phyloP scores from a whole-genome alignment of 176 grass and related monocot species.

The Tuctoria greenei region DNA sequence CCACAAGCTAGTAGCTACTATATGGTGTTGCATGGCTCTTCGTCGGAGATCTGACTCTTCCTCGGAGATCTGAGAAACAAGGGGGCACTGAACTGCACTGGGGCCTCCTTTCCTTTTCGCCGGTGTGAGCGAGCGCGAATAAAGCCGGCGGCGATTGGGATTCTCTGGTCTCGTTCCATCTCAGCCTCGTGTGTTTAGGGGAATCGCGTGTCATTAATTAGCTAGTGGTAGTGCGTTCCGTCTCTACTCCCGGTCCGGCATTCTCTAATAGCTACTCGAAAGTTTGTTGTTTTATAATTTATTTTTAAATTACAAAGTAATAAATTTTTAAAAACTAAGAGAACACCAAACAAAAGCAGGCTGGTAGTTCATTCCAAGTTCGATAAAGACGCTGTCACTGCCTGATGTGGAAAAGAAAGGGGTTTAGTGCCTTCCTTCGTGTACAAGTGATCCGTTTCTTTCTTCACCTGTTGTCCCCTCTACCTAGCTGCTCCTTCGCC shows the following conservation, averaged over 20 bases:
- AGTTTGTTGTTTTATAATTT: too few relatives aligned
- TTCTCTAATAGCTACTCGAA: too few relatives aligned
- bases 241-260: background rate
- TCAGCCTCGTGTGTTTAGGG: background rate
- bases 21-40: conserved; percentile 24
- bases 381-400: conserved; percentile 48
- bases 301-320: too few relatives aligned
- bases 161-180: background rate
- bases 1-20: background rate
- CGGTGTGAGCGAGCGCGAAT: conserved; percentile 11
- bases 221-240: conserved; percentile 21
- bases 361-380: background rate
- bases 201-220: background rate
- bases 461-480: background rate
- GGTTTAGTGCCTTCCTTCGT: conserved; percentile 46
- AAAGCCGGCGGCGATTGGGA: conserved; percentile 18
- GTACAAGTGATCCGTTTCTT: conserved; percentile 28
- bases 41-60: background rate
- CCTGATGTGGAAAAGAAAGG: conserved; percentile 31
- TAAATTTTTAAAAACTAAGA: too few relatives aligned
- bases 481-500: background rate
- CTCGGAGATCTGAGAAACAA: too few relatives aligned
- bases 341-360: too few relatives aligned
- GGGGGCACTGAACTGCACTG: background rate
- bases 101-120: background rate